Evolutionary conservation across 371 early-diverging fungal genomes (phyloP).

Genomic region (Mucor saturninus): DNA sequence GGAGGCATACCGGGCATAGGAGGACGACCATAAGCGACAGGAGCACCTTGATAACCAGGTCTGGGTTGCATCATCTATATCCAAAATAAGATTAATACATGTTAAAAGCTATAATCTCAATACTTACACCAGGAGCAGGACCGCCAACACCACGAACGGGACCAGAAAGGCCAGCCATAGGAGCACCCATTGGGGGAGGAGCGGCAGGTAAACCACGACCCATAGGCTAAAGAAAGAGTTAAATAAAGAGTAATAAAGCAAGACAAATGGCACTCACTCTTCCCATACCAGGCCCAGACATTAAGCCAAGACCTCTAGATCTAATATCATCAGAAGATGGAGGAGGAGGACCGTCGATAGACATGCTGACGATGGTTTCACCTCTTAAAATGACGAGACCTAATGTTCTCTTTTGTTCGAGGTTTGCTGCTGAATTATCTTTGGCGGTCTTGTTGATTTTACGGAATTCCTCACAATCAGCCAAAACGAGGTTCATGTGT

Average conservation of each 20-base stretch:
- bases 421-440: conserved; percentile 53
- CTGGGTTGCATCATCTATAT: conserved; percentile 72
- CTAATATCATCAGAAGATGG: conserved; percentile 65
- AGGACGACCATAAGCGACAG: conserved; percentile 78
- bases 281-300: conserved; percentile 78
- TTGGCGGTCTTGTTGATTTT: conserved; percentile 76
- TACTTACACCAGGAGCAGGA: conserved; percentile 74
- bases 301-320: conserved; percentile 53
- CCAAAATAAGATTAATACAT: background rate
- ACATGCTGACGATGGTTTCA: conserved; percentile 90
- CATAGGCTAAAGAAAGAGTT: conserved; percentile 62
- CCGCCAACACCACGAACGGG: conserved; percentile 94
- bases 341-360: conserved; percentile 93
- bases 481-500: conserved; percentile 97
- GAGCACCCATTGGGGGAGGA: conserved; percentile 62
- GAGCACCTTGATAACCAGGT: conserved; percentile 67
- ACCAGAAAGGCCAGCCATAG: conserved; percentile 77
- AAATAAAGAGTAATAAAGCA: background rate
- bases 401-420: conserved; percentile 85
- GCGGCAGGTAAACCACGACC: conserved; percentile 91
- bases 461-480: conserved; percentile 97
- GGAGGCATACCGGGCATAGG: conserved; percentile 59
- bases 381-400: conserved; percentile 96
- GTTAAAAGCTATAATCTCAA: background rate
- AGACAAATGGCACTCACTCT: conserved; percentile 39